Conservation (phyloP, 495 filamentous ascomycete species). For the Penicillium soppii region DNA sequence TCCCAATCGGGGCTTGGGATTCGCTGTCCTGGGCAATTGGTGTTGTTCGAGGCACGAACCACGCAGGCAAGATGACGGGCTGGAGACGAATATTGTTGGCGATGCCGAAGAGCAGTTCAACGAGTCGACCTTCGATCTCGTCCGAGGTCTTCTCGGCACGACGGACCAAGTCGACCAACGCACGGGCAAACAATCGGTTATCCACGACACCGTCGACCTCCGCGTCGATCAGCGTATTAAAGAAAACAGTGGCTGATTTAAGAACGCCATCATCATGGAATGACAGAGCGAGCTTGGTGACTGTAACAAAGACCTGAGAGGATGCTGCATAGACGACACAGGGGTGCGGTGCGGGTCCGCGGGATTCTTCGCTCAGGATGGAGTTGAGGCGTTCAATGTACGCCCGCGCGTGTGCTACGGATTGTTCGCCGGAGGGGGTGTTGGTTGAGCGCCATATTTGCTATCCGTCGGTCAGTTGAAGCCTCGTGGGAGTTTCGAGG, state of each 20-base stretch:
- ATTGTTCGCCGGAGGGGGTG: conserved; percentile 48
- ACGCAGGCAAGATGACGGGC: conserved; percentile 78
- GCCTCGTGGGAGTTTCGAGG: background rate
- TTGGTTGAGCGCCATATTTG: conserved; percentile 76
- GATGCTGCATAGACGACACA: conserved; percentile 82
- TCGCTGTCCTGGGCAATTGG: conserved; percentile 41
- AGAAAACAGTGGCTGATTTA: conserved; percentile 76
- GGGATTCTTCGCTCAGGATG: conserved; percentile 84
- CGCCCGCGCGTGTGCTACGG: conserved; percentile 48
- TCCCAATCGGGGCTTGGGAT: conserved; percentile 47
- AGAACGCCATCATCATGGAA: conserved; percentile 79
- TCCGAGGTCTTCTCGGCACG: conserved; percentile 57
- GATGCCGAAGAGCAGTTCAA: conserved; percentile 90
- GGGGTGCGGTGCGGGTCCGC: conserved; percentile 80
- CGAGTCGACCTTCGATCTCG: conserved; percentile 78
- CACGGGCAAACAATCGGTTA: conserved; percentile 76
- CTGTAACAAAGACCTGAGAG: conserved; percentile 80
- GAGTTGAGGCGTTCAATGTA: conserved; percentile 68
- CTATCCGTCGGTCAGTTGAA: conserved; percentile 40
- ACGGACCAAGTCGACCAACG: conserved; percentile 74
- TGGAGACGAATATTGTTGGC: conserved; percentile 91
- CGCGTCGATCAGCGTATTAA: conserved; percentile 87
- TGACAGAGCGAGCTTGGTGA: conserved; percentile 79
- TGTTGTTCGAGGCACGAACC: conserved; percentile 62
- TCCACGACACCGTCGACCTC: conserved; percentile 93